phyloP scores from a whole-genome alignment of 2,329 filamentous ascomycete genomes.

The Monilinia vaccinii-corymbosi region DNA sequence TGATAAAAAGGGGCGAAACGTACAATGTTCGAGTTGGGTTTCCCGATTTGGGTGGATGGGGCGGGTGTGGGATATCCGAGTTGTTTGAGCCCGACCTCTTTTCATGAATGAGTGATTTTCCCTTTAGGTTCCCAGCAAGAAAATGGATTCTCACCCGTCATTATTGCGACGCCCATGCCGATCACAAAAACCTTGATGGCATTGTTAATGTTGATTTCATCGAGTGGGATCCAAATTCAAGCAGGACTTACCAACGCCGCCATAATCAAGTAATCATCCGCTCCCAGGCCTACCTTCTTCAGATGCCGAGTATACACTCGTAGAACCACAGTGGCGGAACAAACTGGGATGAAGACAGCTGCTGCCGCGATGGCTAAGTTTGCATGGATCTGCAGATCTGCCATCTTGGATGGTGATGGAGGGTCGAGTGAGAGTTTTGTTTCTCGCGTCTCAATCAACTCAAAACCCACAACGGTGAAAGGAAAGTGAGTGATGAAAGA shows the following conservation, averaged over 20 bases:
- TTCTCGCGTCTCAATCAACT: not conserved
- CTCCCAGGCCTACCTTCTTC: not conserved
- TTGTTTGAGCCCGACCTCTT: constrained; percentile 3
- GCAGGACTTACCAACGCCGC: not conserved
- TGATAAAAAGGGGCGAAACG: not conserved
- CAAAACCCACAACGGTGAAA: not conserved
- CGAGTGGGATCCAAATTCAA: not conserved
- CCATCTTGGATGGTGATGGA: not conserved
- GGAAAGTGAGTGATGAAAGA: not conserved
- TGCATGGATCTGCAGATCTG: constrained; percentile 4
- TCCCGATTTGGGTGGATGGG: not conserved
- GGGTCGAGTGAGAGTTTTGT: not conserved
- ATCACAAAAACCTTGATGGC: not conserved
- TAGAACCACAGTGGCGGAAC: not conserved
- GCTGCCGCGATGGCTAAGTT: not conserved
- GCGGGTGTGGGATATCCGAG: constrained; percentile 2
- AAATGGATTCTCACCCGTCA: not conserved
- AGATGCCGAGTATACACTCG: not conserved
- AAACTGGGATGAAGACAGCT: constrained; percentile 1
- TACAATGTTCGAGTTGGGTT: constrained; percentile 1
- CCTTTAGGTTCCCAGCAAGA: not conserved
- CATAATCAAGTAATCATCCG: constrained; percentile 9
- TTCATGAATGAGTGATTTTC: not conserved
- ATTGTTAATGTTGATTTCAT: not conserved
- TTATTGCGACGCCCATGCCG: constrained; percentile 2